These are phyloP conservation scores for Neurospora crassa DNA, from an alignment of 2,329 filamentous ascomycete species.

Conservation along the genomic window DNA sequence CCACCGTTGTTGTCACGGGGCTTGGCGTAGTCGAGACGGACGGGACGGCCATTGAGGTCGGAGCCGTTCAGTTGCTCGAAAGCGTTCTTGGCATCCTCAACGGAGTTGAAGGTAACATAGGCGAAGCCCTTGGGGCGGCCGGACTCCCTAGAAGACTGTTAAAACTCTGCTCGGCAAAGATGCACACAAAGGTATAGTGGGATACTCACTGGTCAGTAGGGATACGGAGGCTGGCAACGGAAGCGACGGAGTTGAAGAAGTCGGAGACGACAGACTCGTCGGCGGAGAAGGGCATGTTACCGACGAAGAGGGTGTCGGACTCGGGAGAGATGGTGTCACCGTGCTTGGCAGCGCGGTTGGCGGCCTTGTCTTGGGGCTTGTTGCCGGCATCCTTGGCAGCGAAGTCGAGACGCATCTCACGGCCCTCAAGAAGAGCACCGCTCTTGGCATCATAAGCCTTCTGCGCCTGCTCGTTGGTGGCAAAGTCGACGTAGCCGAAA, in stretches of 20 bases:
- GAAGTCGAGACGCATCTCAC: conserved; percentile 31
- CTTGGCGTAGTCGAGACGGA: conserved; percentile 77
- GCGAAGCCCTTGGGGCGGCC: conserved; percentile 87
- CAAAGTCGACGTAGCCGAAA: conserved; percentile 89
- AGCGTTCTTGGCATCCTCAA: conserved; percentile 74
- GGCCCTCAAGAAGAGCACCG: conserved; percentile 26
- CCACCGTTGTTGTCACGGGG: conserved; percentile 43
- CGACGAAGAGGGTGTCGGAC: conserved; percentile 82
- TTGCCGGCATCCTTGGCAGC: conserved; percentile 22
- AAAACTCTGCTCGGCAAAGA: conserved; percentile 14
- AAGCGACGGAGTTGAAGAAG: conserved; percentile 63
- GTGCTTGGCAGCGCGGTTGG: conserved; percentile 57
- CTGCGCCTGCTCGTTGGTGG: conserved; percentile 40
- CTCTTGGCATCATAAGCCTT: conserved; percentile 30
- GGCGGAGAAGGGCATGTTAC: conserved; percentile 79
- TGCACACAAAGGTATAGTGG: background rate
- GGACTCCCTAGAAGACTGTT: conserved; percentile 48
- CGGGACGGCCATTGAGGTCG: conserved; percentile 60
- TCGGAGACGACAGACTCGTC: conserved; percentile 66
- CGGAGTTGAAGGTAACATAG: conserved; percentile 72
- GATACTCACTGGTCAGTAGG: conserved; percentile 66
- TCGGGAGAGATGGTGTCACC: conserved; percentile 73
- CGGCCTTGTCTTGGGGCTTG: conserved; percentile 39
- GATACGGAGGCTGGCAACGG: conserved; percentile 71
- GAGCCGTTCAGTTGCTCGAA: conserved; percentile 51